Evolutionary conservation across 139 green algal genomes (phyloP), one percentile per base, ranked within the genome.

Genomic region (Chlorella sp.): DNA sequence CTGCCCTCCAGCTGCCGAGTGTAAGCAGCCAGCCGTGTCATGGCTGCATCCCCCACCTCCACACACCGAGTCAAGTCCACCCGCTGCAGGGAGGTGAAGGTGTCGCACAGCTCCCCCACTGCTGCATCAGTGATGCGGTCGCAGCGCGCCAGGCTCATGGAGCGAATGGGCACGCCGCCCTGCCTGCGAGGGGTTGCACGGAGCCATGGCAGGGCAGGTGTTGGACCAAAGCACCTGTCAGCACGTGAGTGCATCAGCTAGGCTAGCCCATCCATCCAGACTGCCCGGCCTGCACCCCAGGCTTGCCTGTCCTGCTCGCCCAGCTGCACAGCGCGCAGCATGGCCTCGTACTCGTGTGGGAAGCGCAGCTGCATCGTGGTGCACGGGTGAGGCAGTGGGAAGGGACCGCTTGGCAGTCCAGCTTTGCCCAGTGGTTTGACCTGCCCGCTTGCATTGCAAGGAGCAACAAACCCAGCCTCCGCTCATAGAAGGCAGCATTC

Each of bases 241-340:
- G 51, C 51, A 69, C 18, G 28, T 21, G 63, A 17, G 26, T 15
- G 63, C 30, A 32, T 6, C 62, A 21, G 63, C 38, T 60, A 7
- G 63, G 1, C 28, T 32, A 9, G 28, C 63, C 63, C 16, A 36
- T 69, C 11, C 25, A 36, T 0, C 63, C 15, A 21, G 25, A 32
- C 63, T 69, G 63, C 11, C 63, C 63, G 38, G 28, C 28, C 0
- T 32, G 28, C 28, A 21, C 63, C 63, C 9, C 32, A 5, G n/a
- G n/a, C 67, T 30, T 39, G 57, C 78, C 78, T 83, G 78, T 83
- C 78, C 7, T 44, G 39, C 41, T 74, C 78, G 13, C 78, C 78
- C 63, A 74, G 78, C 38, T 65, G 63, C 39, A 83, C 41, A 9
- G 78, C 78, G 39, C 7, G 28, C 63, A 83, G 17, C 63, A 74